Conservation (phyloP, 176 grass and related monocot genomes). For the Triticum turgidum region DNA sequence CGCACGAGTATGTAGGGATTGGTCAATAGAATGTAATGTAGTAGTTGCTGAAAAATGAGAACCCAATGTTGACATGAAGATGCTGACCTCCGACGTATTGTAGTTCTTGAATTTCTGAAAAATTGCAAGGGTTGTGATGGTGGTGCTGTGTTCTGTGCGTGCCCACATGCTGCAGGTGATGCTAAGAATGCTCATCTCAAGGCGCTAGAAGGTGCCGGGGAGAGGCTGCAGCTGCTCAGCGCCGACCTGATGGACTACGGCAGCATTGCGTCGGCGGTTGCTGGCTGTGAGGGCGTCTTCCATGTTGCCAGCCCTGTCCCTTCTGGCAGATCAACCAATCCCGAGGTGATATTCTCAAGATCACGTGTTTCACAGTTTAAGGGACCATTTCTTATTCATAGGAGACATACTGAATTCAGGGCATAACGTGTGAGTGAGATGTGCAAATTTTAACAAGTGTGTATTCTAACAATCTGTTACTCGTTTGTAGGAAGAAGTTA, state of each 20-base stretch:
- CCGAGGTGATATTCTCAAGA: not conserved
- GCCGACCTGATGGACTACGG: not conserved
- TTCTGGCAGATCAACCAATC: not conserved
- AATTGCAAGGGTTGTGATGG: not conserved
- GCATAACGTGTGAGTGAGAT: too few species aligned
- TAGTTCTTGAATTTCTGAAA: too few species aligned
- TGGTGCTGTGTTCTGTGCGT: not conserved
- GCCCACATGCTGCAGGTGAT: not conserved
- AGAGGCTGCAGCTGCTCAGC: not conserved
- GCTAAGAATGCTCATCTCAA: not conserved
- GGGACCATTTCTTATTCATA: too few species aligned
- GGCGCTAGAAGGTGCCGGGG: not conserved
- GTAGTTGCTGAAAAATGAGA: not conserved
- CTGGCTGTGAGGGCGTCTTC: slow-evolving; percentile 1
- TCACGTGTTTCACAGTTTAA: not conserved
- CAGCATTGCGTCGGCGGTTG: not conserved
- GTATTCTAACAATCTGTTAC: not conserved
- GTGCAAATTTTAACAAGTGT: too few species aligned
- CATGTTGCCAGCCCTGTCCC: slow-evolving; percentile 16
- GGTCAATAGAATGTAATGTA: not conserved
- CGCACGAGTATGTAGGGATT: not conserved
- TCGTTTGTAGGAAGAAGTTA: slow-evolving; percentile 45
- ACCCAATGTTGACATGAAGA: too few species aligned
- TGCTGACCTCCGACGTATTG: too few species aligned
- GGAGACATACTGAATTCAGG: too few species aligned